Percentiles rank a stretch among this genome's conserved stretches.
phyloP scores from a whole-genome alignment of 345 rosid species.

The Erucastrum elatum region DNA sequence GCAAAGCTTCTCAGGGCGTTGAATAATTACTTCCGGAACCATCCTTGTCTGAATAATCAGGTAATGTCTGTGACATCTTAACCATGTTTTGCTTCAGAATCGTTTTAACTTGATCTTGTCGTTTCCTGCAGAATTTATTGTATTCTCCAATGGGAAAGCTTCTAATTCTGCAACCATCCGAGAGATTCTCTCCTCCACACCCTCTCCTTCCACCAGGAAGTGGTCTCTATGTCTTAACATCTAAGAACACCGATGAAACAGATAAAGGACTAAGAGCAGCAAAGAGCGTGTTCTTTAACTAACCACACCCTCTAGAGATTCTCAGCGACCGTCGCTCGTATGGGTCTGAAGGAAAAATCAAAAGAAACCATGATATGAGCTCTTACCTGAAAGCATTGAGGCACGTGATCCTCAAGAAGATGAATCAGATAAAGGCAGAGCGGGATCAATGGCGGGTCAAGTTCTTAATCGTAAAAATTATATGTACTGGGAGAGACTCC shows the following conservation, averaged over 20 bases:
- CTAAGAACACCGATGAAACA: conserved; percentile 44
- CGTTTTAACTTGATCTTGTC: conserved; percentile 1
- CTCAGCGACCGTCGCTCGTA: conserved; percentile 80
- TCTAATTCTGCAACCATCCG: conserved; percentile 90
- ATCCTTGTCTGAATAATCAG: conserved; percentile 85
- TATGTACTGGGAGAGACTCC: conserved; percentile 64
- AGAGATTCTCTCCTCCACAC: conserved; percentile 79
- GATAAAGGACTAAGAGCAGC: conserved; percentile 75
- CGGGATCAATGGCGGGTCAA: conserved; percentile 45
- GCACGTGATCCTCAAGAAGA: conserved; percentile 65
- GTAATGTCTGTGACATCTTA: conserved; percentile 37
- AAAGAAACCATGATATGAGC: conserved; percentile 88
- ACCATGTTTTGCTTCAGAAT: neutral
- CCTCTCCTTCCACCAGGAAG: conserved; percentile 89
- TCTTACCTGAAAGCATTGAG: conserved; percentile 73
- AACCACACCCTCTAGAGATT: conserved; percentile 98
- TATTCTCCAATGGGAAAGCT: conserved; percentile 96
- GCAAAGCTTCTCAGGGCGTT: conserved; percentile 83
- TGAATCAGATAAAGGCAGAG: conserved; percentile 59
- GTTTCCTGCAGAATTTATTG: conserved; percentile 57
- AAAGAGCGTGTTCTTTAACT: conserved; percentile 66
- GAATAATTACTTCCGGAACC: conserved; percentile 77
- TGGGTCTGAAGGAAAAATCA: conserved; percentile 74
- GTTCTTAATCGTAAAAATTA: conserved; percentile 50
- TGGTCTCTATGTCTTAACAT: conserved; percentile 68